Conservation (phyloP, 768 basidiomycete genomes). For the Psilocybe cyanescens region DNA sequence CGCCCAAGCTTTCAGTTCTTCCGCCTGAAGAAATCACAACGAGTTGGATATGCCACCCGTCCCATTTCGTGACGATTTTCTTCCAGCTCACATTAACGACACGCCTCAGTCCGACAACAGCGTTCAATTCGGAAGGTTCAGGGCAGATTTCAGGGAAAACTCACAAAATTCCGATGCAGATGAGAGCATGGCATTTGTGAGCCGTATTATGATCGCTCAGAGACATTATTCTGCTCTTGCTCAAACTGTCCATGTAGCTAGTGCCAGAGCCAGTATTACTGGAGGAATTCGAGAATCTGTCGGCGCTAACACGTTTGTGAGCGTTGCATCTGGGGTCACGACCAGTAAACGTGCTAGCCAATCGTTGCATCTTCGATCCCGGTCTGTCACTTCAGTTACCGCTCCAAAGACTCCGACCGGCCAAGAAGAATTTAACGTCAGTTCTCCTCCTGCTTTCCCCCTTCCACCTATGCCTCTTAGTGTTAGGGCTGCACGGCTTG, state of each 20-base stretch:
- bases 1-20: slow-evolving; percentile 70
- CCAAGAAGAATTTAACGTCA: slow-evolving; percentile 40
- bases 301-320: slow-evolving; percentile 34
- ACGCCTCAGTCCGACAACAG: slow-evolving; percentile 61
- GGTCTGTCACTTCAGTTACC: slow-evolving; percentile 58
- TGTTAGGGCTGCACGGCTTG: slow-evolving; percentile 59
- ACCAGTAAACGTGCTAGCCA: slow-evolving; percentile 32
- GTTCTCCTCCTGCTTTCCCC: slow-evolving; percentile 68
- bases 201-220: slow-evolving; percentile 73
- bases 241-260: slow-evolving; percentile 57
- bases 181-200: slow-evolving; percentile 53
- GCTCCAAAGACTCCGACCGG: slow-evolving; percentile 41
- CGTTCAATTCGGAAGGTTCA: slow-evolving; percentile 57
- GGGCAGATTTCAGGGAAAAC: slow-evolving; percentile 57
- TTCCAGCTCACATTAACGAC: slow-evolving; percentile 45
- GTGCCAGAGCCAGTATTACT: slow-evolving; percentile 43
- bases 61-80: slow-evolving; percentile 56
- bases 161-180: slow-evolving; percentile 56
- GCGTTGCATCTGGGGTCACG: slow-evolving; percentile 39
- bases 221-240: slow-evolving; percentile 75
- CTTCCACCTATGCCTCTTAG: slow-evolving; percentile 78
- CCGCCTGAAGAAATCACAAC: slow-evolving; percentile 56
- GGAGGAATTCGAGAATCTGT: slow-evolving; percentile 27
- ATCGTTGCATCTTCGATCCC: slow-evolving; percentile 60
- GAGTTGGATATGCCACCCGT: slow-evolving; percentile 61